A percentile compares a stretch with the other conserved stretches of the same genome.
phyloP scores from a whole-genome alignment of 306 rosid species.

The Astragalus membranaceus region DNA sequence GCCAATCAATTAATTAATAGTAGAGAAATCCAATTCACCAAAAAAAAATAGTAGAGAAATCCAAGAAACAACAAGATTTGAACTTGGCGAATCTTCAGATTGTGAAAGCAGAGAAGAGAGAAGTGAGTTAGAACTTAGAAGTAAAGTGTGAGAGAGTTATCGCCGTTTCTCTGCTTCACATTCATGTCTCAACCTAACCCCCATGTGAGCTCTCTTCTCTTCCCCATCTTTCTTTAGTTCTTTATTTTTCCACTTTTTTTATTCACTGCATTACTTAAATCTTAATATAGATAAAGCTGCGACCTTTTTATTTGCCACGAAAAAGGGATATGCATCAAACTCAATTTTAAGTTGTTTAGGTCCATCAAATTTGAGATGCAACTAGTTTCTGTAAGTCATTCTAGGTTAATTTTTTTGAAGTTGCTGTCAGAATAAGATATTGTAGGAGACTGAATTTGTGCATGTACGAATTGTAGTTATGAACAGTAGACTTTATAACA shows the following conservation, averaged over 20 bases:
- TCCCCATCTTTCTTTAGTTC: background rate
- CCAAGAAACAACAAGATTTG: background rate
- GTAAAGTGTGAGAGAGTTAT: background rate
- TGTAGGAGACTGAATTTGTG: background rate
- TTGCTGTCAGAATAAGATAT: background rate
- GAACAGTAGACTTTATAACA: background rate
- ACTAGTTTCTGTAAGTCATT: background rate
- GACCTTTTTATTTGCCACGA: background rate
- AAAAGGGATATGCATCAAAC: background rate
- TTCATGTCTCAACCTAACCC: conserved; percentile 5
- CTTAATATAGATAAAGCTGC: background rate
- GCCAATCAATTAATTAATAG: no score
- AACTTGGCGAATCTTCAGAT: background rate
- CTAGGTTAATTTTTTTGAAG: background rate
- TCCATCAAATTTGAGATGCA: background rate
- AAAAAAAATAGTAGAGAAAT: no score
- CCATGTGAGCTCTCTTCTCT: background rate
- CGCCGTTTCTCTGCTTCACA: background rate
- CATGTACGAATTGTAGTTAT: background rate
- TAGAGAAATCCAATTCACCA: background rate
- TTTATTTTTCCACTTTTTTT: background rate
- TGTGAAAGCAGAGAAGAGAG: background rate
- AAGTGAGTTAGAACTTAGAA: no score
- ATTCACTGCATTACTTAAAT: background rate
- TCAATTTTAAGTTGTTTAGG: background rate